Conservation (phyloP, 176 grass and related monocot species). For the Paspalum vaginatum region DNA sequence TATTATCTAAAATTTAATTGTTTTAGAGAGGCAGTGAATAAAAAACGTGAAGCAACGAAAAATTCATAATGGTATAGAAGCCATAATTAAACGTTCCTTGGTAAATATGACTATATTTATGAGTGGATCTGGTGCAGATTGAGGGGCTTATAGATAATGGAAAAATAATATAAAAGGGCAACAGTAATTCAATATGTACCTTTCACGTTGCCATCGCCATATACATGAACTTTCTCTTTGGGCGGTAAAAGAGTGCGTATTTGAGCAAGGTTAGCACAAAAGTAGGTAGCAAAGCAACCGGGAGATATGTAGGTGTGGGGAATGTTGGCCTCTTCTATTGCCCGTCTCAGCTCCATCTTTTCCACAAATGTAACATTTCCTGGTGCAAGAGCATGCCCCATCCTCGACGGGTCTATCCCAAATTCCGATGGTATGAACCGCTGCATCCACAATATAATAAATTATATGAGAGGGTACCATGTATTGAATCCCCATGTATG, state of each 20-base stretch:
- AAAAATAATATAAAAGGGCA: no score
- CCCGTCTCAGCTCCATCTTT: constrained; percentile 56
- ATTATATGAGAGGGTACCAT: no score
- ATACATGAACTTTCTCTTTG: constrained; percentile 48
- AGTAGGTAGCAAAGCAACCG: constrained; percentile 45
- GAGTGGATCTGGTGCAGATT: no score
- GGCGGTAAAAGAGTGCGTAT: constrained; percentile 49
- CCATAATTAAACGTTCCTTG: no score
- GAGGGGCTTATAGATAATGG: no score
- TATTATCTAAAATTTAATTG: no score
- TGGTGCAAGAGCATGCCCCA: constrained; percentile 59
- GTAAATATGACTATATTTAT: no score
- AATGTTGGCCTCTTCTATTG: constrained; percentile 57
- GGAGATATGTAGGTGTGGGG: constrained; percentile 67
- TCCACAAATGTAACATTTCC: constrained; percentile 47
- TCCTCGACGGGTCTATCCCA: constrained; percentile 54
- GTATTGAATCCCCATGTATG: not conserved
- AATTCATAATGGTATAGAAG: no score
- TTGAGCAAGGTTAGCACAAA: constrained; percentile 48
- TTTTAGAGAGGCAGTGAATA: no score
- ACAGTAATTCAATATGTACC: constrained; percentile 10
- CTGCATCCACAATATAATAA: not conserved
- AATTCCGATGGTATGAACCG: constrained; percentile 74
- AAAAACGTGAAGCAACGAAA: no score
- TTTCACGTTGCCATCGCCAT: constrained; percentile 55